Percentiles rank a stretch among this genome's conserved stretches.
Conservation (phyloP, 1,284 basidiomycete species). For the Pseudozyma tsukubaensis region DNA sequence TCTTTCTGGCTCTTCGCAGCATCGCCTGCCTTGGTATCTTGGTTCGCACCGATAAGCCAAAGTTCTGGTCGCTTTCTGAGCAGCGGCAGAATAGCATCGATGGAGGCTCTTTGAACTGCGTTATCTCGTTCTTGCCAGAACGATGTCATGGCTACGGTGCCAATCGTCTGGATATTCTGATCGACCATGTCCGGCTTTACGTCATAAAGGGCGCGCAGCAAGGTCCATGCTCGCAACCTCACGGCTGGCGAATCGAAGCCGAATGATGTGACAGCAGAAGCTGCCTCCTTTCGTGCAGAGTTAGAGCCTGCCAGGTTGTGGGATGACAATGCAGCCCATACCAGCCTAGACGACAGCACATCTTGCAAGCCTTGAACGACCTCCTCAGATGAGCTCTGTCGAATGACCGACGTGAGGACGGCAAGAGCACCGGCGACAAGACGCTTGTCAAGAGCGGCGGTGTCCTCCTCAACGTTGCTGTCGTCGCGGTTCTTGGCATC, state of each 20-base stretch:
- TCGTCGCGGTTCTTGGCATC: slow-evolving; percentile 68
- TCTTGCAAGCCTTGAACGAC: slow-evolving; percentile 36
- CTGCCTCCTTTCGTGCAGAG: slow-evolving; percentile 1
- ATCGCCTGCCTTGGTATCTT: background rate
- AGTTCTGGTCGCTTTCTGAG: slow-evolving; percentile 58
- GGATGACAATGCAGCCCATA: slow-evolving; percentile 54
- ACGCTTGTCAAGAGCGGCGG: slow-evolving; percentile 59
- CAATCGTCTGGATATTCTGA: slow-evolving; percentile 39
- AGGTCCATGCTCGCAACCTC: slow-evolving; percentile 54
- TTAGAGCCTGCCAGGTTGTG: slow-evolving; percentile 21
- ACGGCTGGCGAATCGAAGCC: slow-evolving; percentile 54
- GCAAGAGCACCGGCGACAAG: slow-evolving; percentile 63
- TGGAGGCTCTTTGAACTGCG: slow-evolving; percentile 49
- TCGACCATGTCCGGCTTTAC: slow-evolving; percentile 31
- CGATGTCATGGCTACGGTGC: slow-evolving; percentile 49
- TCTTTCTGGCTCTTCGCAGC: background rate
- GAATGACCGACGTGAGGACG: slow-evolving; percentile 43
- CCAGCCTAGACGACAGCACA: slow-evolving; percentile 40
- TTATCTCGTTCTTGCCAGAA: slow-evolving; percentile 63
- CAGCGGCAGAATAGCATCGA: slow-evolving; percentile 58
- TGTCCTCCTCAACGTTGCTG: slow-evolving; percentile 64
- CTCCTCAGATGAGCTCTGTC: slow-evolving; percentile 12
- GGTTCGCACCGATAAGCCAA: slow-evolving; percentile 55
- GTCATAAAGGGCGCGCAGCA: slow-evolving; percentile 38
- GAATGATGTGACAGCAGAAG: slow-evolving; percentile 26